Conservation (phyloP, 148 eudicot genomes). For the Nepenthes gracilis region DNA sequence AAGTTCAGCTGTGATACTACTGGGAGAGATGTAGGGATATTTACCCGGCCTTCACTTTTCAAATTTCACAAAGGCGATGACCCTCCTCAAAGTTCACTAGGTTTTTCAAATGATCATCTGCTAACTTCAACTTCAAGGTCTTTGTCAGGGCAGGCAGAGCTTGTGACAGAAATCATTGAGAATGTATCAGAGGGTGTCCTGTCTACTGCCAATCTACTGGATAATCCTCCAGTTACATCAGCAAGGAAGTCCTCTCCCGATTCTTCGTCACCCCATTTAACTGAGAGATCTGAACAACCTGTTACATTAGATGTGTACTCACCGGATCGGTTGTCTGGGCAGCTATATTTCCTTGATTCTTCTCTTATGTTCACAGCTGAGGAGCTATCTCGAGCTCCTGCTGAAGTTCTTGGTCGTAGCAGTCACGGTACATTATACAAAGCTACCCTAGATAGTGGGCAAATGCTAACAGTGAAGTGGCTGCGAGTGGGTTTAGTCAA, state of each 20-base stretch:
- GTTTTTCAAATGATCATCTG: slow-evolving; percentile 78
- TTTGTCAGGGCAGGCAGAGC: slow-evolving; percentile 59
- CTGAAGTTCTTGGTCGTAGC: slow-evolving; percentile 95
- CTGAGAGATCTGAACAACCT: slow-evolving; percentile 58
- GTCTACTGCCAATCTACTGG: slow-evolving; percentile 23
- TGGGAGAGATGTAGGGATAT: slow-evolving; percentile 53
- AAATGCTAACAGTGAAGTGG: slow-evolving; percentile 93
- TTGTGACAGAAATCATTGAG: slow-evolving; percentile 43
- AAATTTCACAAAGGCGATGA: slow-evolving; percentile 40
- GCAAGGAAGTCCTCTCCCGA: slow-evolving; percentile 50
- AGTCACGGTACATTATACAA: slow-evolving; percentile 91
- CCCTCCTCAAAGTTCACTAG: slow-evolving; percentile 46
- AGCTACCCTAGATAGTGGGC: slow-evolving; percentile 74
- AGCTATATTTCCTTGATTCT: slow-evolving; percentile 66
- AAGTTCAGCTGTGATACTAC: slow-evolving; percentile 35
- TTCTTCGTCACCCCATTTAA: slow-evolving; percentile 45
- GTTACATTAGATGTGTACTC: slow-evolving; percentile 78
- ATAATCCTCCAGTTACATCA: slow-evolving; percentile 27
- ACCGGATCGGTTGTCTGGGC: slow-evolving; percentile 93
- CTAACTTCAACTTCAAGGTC: slow-evolving; percentile 66
- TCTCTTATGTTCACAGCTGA: slow-evolving; percentile 76
- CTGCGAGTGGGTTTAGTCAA: slow-evolving; percentile 85
- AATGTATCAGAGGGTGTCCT: slow-evolving; percentile 31
- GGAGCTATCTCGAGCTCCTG: slow-evolving; percentile 88
- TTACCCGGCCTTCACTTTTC: slow-evolving; percentile 54